A percentile compares a stretch with the other conserved stretches of the same genome.
Conservation (phyloP, 495 filamentous ascomycete genomes). For the Penicillium ucsense region DNA sequence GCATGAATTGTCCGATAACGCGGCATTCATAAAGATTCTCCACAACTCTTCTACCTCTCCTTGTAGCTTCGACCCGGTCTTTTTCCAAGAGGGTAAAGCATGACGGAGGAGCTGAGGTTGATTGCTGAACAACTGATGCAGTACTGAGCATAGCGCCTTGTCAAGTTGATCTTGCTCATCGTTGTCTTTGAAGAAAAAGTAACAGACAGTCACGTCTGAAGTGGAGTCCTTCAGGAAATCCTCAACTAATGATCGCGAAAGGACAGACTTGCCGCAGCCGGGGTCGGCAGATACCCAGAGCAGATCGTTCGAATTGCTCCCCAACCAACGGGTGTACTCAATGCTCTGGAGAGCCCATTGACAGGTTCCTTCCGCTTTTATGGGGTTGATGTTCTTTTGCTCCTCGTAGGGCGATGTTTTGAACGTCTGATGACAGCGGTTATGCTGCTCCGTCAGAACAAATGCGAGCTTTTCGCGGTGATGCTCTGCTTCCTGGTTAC, state of each 20-base stretch:
- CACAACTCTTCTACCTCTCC: slow-evolving; percentile 20
- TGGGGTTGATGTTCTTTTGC: slow-evolving; percentile 20
- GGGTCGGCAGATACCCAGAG: slow-evolving; percentile 38
- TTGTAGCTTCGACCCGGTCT: slow-evolving; percentile 15
- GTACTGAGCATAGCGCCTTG: slow-evolving; percentile 25
- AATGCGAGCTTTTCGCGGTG: slow-evolving; percentile 2
- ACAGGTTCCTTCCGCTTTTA: slow-evolving; percentile 14
- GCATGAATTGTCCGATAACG: slow-evolving; percentile 5
- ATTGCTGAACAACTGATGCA: slow-evolving; percentile 31
- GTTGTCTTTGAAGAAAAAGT: slow-evolving; percentile 40
- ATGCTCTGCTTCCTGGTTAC: slow-evolving; percentile 9
- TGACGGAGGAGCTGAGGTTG: slow-evolving; percentile 16
- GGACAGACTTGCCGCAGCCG: slow-evolving; percentile 38
- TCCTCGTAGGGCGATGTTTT: slow-evolving; percentile 18
- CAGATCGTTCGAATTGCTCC: slow-evolving; percentile 16
- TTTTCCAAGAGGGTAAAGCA: slow-evolving; percentile 15
- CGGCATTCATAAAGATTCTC: slow-evolving; percentile 18
- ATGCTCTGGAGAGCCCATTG: slow-evolving; percentile 20
- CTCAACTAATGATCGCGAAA: slow-evolving; percentile 26
- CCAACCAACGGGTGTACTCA: slow-evolving; percentile 22
- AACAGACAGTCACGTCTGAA: slow-evolving; percentile 20
- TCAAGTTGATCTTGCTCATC: slow-evolving; percentile 22
- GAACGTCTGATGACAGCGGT: slow-evolving; percentile 17
- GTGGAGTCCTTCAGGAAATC: slow-evolving; percentile 4
- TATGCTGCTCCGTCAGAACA: slow-evolving; percentile 13